These are phyloP conservation scores for Phoenix dactylifera DNA, from an alignment of 176 grass and related monocot genomes.

Conservation along the genomic window DNA sequence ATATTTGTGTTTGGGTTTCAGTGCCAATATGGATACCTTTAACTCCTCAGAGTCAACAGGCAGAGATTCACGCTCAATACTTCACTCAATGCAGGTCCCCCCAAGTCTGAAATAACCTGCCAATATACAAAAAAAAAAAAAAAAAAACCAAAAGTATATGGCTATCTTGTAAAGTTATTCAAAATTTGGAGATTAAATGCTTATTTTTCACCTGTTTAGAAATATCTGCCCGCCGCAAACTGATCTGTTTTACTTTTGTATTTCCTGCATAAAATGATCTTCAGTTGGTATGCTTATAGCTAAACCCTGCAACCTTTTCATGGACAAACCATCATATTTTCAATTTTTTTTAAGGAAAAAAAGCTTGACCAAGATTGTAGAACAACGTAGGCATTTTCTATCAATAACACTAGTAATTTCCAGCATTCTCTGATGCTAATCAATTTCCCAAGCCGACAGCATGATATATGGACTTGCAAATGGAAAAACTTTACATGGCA, in stretches of 20 bases:
- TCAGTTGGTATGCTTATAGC: conserved; percentile 57
- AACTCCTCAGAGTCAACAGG: conserved; percentile 45
- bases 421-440: too few relatives aligned
- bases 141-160: too few relatives aligned
- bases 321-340: neutral
- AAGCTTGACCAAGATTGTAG: too few relatives aligned
- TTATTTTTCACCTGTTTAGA: conserved; percentile 44
- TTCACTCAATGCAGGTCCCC: conserved; percentile 53
- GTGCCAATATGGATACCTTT: conserved; percentile 28
- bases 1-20: neutral
- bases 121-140: too few relatives aligned
- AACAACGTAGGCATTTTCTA: too few relatives aligned
- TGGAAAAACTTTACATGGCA: too few relatives aligned
- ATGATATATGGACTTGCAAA: too few relatives aligned
- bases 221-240: conserved; percentile 48
- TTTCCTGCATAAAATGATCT: conserved; percentile 60
- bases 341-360: too few relatives aligned
- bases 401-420: too few relatives aligned
- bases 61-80: conserved; percentile 70
- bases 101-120: conserved; percentile 56
- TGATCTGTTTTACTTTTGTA: conserved; percentile 47
- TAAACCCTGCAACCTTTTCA: conserved; percentile 35
- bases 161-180: neutral
- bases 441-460: too few relatives aligned
- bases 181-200: neutral